A percentile compares a stretch with the other conserved stretches of the same genome.
Evolutionary conservation across 345 rosid species (phyloP).

Genomic region (Syzygium aromaticum): DNA sequence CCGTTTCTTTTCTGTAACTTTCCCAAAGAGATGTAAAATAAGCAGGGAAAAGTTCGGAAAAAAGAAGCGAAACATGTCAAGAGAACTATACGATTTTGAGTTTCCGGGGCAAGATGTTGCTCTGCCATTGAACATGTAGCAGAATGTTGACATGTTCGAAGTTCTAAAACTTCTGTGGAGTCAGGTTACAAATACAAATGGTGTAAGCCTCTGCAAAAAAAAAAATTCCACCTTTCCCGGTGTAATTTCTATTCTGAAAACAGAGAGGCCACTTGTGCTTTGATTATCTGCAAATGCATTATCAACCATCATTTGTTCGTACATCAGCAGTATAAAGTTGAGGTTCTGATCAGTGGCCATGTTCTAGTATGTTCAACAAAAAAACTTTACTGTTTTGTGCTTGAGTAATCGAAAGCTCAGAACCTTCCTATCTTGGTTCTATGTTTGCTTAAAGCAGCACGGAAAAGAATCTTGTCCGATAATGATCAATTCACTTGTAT

Average conservation of each 20-base stretch:
- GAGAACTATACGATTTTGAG: neutral
- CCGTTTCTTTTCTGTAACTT: slow-evolving; percentile 9
- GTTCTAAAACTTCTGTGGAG: neutral
- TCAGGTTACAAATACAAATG: neutral
- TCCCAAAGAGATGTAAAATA: slow-evolving; percentile 40
- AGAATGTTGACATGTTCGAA: neutral
- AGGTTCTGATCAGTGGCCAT: neutral
- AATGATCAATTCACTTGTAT: neutral
- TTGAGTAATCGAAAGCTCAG: neutral
- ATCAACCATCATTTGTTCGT: neutral
- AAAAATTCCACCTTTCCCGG: neutral
- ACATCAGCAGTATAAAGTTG: neutral
- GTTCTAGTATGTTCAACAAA: neutral
- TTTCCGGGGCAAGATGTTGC: neutral
- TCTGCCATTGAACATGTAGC: neutral
- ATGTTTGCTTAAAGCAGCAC: neutral
- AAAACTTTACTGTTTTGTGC: neutral
- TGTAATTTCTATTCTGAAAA: neutral
- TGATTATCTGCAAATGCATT: neutral
- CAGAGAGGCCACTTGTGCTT: neutral
- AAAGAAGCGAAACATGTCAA: neutral
- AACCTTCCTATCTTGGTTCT: neutral
- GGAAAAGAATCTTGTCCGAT: neutral
- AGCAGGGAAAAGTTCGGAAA: slow-evolving; percentile 15
- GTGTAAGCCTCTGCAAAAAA: neutral